phyloP scores from a whole-genome alignment of 257 asterid genomes.

The Nicotiana obtusifolia region DNA sequence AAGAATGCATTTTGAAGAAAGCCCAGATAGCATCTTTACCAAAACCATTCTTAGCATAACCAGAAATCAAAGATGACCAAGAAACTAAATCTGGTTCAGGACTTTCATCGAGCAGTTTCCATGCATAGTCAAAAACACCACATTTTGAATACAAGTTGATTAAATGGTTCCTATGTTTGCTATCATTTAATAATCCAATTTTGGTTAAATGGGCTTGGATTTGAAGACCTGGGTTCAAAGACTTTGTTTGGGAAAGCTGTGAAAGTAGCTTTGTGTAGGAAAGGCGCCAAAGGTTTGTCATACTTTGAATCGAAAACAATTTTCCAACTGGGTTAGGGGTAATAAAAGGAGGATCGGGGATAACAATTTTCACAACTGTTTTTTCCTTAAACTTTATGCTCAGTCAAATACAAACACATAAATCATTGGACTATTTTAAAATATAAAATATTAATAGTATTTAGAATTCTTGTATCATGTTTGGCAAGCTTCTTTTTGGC shows the following conservation, averaged over 20 bases:
- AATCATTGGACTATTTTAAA: too few species aligned
- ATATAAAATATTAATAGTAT: too few species aligned
- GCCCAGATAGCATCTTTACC: conserved; percentile 6
- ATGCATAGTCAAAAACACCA: neutral
- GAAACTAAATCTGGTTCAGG: conserved; percentile 14
- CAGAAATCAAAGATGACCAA: conserved; percentile 14
- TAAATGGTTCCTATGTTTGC: conserved; percentile 3
- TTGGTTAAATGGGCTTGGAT: conserved; percentile 5
- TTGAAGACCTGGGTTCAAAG: neutral
- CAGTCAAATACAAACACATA: too few species aligned
- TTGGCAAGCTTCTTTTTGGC: too few species aligned
- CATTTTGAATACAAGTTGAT: neutral
- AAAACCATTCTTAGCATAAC: neutral
- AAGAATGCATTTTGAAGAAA: conserved; percentile 8
- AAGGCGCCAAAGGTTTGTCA: too few species aligned
- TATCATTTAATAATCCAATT: neutral
- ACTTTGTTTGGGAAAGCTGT: neutral
- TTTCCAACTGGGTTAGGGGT: too few species aligned
- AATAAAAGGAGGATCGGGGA: too few species aligned
- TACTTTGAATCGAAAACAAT: too few species aligned
- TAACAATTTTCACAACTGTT: too few species aligned
- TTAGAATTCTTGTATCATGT: too few species aligned
- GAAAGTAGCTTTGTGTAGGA: neutral
- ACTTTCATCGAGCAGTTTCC: conserved; percentile 10
- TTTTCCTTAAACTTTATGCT: too few species aligned